These are phyloP conservation scores for Citrullus colocynthis DNA, from an alignment of 306 rosid genomes.

Conservation along the genomic window DNA sequence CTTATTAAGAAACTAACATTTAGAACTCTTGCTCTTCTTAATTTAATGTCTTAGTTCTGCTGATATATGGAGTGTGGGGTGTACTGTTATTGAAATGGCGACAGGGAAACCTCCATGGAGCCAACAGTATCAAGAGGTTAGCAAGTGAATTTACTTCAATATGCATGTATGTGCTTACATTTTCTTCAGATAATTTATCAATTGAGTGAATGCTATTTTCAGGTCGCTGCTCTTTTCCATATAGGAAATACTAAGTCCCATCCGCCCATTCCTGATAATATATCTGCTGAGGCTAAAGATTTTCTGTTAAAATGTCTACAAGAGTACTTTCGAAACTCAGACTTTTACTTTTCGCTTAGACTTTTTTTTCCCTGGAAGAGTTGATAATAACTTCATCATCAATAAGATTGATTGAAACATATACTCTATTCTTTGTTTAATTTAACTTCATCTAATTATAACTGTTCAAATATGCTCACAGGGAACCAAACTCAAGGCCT, in stretches of 20 bases:
- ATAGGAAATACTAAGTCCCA: conserved; percentile 87
- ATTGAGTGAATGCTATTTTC: conserved; percentile 20
- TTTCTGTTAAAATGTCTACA: conserved; percentile 79
- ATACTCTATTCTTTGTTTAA: neutral
- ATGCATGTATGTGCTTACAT: neutral
- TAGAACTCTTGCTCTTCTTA: neutral
- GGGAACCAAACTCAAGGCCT: conserved; percentile 79
- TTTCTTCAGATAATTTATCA: conserved; percentile 2
- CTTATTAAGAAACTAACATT: neutral
- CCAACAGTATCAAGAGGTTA: conserved; percentile 90
- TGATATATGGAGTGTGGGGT: conserved; percentile 98
- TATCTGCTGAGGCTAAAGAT: conserved; percentile 73
- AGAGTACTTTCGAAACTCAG: conserved; percentile 33
- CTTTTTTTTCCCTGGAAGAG: neutral
- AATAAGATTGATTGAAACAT: neutral
- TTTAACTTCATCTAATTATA: neutral
- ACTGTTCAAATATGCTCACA: conserved; percentile 32
- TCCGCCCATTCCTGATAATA: conserved; percentile 92
- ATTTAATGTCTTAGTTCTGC: conserved; percentile 47
- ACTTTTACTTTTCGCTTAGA: neutral
- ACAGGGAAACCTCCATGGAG: conserved; percentile 99
- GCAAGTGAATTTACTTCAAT: conserved; percentile 6
- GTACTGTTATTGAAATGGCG: conserved; percentile 95
- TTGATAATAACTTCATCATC: neutral
- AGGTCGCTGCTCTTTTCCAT: conserved; percentile 87